Evolutionary conservation across 345 rosid species (phyloP), one percentile per base, ranked within the genome.

Genomic region (Aethionema arabicum): DNA sequence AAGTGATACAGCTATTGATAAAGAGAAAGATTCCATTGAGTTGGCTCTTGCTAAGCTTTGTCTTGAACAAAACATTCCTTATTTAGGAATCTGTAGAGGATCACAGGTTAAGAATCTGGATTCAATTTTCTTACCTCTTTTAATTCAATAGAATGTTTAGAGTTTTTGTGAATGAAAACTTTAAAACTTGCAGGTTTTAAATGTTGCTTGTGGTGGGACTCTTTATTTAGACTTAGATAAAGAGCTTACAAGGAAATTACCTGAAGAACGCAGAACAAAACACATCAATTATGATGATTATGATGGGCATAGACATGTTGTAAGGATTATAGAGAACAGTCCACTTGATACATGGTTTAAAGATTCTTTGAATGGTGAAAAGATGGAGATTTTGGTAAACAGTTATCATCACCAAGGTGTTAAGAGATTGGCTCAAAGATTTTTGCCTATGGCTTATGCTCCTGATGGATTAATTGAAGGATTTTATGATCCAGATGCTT

Each of bases 201-300:
- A 91, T 53, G 96, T 91, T 27, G 98, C 96, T 12, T 81, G 87
- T 58, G 95, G 96, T 40, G 98, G 98, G 50, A 76, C 85, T 44
- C 91, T 91, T 47, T 83, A 83, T 66, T 80, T 76, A 43, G 98
- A 88, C 60, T 64, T 86, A 32, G 96, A 81, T 32, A 85, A 72
- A 51, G 98, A 88, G 59, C 31, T 88, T 2, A 69, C 80, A 0
- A 78, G 48, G 39, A 72, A 75, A 13, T 60, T 64, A 33, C 67
- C 64, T 2, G 55, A 66, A 33, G 72, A 68, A 56, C 39, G 65
- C 31, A 58, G 63, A 40, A 56, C 78, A 2, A 68, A 42, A 15
- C 88, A 85, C 13, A 79, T 85, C 0, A 58, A 81, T 47, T 83
- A 84, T 37, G 86, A 83, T 7, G 42, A 82, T 3, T 85, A 83